Evolutionary conservation across 768 basidiomycete genomes (phyloP).

Genomic region (Kwoniella pini): DNA sequence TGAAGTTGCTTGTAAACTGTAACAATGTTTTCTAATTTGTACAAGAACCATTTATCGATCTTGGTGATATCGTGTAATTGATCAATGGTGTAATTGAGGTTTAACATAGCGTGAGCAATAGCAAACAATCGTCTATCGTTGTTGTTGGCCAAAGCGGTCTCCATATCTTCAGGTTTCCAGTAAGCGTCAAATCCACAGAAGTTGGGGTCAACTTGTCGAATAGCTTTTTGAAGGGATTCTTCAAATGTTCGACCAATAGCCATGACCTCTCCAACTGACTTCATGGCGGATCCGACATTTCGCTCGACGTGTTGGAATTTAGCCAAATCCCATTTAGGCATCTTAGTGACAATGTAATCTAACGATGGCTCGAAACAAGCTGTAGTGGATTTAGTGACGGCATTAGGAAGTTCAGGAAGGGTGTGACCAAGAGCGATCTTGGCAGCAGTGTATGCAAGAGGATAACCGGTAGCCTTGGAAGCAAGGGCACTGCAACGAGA

Average conservation of each 20-base stretch:
- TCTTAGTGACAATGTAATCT: conserved; percentile 99
- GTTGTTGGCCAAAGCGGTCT: conserved; percentile 73
- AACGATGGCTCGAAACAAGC: conserved; percentile 98
- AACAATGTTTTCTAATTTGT: conserved; percentile 99
- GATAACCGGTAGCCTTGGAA: conserved; percentile 98
- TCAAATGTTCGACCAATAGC: conserved; percentile 99
- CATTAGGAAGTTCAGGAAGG: conserved; percentile 95
- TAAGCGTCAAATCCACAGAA: conserved; percentile 98
- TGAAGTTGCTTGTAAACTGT: conserved; percentile 76
- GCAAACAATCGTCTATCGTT: conserved; percentile 97
- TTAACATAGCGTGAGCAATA: conserved; percentile 97
- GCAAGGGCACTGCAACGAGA: conserved; percentile 75
- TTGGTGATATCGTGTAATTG: conserved; percentile 89
- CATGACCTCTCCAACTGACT: conserved; percentile 99
- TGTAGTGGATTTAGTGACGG: conserved; percentile 98
- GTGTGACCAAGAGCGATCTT: conserved; percentile 98
- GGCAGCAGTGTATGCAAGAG: conserved; percentile 97
- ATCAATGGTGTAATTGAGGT: conserved; percentile 86
- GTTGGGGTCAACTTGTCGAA: conserved; percentile 93
- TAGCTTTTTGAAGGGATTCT: conserved; percentile 96
- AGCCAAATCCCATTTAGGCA: conserved; percentile 98
- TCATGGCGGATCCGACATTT: conserved; percentile 96
- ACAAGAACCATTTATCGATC: conserved; percentile 99
- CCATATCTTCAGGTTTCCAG: conserved; percentile 79
- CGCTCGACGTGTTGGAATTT: conserved; percentile 96